A percentile compares a stretch with the other conserved stretches of the same genome.
Evolutionary conservation across 192 early-diverging fungal genomes (phyloP).

Genomic region (Coemansia sp.): DNA sequence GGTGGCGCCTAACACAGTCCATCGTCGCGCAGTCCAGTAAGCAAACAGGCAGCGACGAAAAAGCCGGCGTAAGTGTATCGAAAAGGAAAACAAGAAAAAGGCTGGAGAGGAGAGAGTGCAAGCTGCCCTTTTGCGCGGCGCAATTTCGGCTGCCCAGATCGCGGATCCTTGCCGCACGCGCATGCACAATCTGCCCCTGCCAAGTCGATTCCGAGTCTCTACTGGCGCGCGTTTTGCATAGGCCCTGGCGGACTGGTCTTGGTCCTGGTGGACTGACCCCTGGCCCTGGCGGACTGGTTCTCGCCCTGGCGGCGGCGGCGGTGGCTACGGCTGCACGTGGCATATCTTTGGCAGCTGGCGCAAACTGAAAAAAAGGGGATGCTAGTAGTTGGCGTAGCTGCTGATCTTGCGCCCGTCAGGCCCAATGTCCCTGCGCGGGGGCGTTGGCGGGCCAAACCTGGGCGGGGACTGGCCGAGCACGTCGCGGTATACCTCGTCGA

Average conservation of each 20-base stretch:
- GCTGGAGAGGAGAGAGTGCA: background rate
- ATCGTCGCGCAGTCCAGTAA: conserved; percentile 5
- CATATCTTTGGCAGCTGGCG: background rate
- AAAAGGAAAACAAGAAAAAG: background rate
- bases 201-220: too few species aligned
- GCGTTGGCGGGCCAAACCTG: conserved; percentile 18
- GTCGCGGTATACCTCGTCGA: conserved; percentile 43
- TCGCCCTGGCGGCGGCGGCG: too few species aligned
- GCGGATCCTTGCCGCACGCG: too few species aligned
- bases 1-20: conserved; percentile 24
- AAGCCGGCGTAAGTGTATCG: background rate
- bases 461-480: conserved; percentile 27
- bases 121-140: too few species aligned
- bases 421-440: conserved; percentile 19
- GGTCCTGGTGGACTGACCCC: too few species aligned
- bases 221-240: too few species aligned
- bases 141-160: too few species aligned
- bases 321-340: too few species aligned
- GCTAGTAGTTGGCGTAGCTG: conserved; percentile 28
- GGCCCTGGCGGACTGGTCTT: too few species aligned
- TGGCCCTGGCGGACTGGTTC: too few species aligned
- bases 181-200: too few species aligned
- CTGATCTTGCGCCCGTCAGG: conserved; percentile 44
- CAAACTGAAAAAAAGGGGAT: background rate
- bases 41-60: background rate